Evolutionary conservation across 495 filamentous ascomycete species (phyloP).

Genomic region (Daldinia concentrica): DNA sequence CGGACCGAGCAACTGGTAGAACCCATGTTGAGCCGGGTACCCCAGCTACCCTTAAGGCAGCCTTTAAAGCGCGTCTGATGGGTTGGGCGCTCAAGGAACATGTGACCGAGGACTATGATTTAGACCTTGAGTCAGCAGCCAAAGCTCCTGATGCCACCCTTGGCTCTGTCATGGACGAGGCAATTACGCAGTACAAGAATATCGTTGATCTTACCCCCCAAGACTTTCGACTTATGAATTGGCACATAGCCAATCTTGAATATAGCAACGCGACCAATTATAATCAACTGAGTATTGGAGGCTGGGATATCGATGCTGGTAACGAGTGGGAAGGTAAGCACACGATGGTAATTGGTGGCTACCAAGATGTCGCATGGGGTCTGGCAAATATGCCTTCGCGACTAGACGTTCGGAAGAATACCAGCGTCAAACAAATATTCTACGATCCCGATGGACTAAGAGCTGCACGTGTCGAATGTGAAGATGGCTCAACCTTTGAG

Average conservation of each 20-base stretch:
- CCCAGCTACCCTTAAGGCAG: slow-evolving; percentile 68
- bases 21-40: slow-evolving; percentile 65
- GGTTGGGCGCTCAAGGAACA: slow-evolving; percentile 82
- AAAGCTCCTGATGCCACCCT: slow-evolving; percentile 73
- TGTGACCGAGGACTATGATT: slow-evolving; percentile 68
- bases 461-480: slow-evolving; percentile 72
- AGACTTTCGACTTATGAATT: slow-evolving; percentile 92
- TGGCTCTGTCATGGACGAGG: slow-evolving; percentile 88
- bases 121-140: slow-evolving; percentile 74
- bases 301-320: slow-evolving; percentile 96
- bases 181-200: slow-evolving; percentile 83
- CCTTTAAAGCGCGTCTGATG: slow-evolving; percentile 74
- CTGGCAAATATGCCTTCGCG: slow-evolving; percentile 77
- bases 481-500: slow-evolving; percentile 77
- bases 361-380: slow-evolving; percentile 87
- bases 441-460: slow-evolving; percentile 45
- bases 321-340: slow-evolving; percentile 98
- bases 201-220: slow-evolving; percentile 84
- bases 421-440: slow-evolving; percentile 44
- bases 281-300: slow-evolving; percentile 83
- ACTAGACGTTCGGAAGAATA: slow-evolving; percentile 81
- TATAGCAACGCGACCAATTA: slow-evolving; percentile 95
- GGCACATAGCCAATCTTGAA: slow-evolving; percentile 98
- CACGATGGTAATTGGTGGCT: slow-evolving; percentile 90
- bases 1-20: slow-evolving; percentile 68